Evolutionary conservation across 805 yeast genomes (phyloP), one percentile per base, ranked within the genome.

Genomic region (Ogataea parapolymorpha): DNA sequence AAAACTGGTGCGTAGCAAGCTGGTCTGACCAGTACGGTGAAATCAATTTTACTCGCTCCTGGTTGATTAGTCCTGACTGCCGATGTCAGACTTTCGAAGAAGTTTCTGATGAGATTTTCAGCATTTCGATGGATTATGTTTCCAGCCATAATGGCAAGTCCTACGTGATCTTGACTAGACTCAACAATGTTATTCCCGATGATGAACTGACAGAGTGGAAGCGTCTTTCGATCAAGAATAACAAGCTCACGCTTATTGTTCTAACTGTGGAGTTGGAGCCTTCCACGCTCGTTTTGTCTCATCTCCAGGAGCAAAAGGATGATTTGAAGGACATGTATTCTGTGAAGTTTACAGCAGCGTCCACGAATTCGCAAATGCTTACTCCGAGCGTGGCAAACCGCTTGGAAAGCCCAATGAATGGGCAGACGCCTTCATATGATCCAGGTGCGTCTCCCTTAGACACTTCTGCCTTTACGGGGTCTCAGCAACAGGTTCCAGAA

Each of bases 11-110:
- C 32, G 78, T 81, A 16, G 95, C 87, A 0, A 82, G 95, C 0
- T 88, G 97, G 95, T 72, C 93, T 0, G 96, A 91, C 55, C 91
- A 90, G 35, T 73, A 75, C 58, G 96, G 96, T 0, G 68, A 70
- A 3, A 70, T 77, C 10, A 75, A 80, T 13, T 71, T 70, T 33
- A 74, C 81, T 0, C 81, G 78, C 49, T 73, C 88, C 0, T 85
- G 91, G 90, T 72, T 70, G 50, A 68, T 56, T 14, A 53, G 49
- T 13, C 48, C 54, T 2, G 52, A 47, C 71, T 56, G 58, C 63
- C 50, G 40, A 37, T 17, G 45, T 35, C 53, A 48, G 49, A 59
- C 43, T n/a, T 72, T 79, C 54, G 80, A 80, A 28, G 65, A 71
- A 1, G 77, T 83, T 2, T 74, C 85, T 46, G 79, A 76, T 50